Percentiles rank a stretch among this genome's conserved stretches.
Conservation (phyloP, 306 rosid genomes). For the Cucumis sativus region Cucumber_9930_V3 NC_026661.2:2009501-2010000, state of each 20-base stretch:
- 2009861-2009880: background rate
- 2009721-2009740: background rate
- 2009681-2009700: too few species aligned
- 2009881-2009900: background rate
- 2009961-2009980: too few species aligned
- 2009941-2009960: too few species aligned
- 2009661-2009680: too few species aligned
- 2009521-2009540: constrained; percentile 7
- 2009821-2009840: background rate
- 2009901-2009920: background rate
- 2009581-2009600: constrained; percentile 7
- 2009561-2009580: background rate
- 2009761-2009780: background rate
- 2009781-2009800: background rate
- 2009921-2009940: too few species aligned
- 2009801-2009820: background rate
- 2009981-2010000: too few species aligned
- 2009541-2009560: background rate
- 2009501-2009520: too few species aligned
- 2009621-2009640: too few species aligned
- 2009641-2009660: too few species aligned
- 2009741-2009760: constrained; percentile 4
- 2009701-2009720: too few species aligned
- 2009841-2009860: background rate
- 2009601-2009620: background rate